phyloP scores from a whole-genome alignment of 1,284 basidiomycete genomes.

The Puccinia coronata region DNA sequence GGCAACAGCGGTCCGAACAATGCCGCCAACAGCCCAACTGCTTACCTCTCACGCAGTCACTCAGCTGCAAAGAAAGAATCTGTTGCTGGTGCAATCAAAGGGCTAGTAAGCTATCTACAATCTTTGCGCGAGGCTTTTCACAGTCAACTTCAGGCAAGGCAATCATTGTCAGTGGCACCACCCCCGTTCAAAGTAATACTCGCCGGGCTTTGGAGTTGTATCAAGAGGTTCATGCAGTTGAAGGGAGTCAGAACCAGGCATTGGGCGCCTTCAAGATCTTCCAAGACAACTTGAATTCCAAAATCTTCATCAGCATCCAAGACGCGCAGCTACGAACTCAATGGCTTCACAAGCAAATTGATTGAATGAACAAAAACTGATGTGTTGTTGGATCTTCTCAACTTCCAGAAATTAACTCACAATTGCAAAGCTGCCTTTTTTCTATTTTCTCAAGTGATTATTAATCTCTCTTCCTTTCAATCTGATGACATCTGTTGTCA shows the following conservation, averaged over 20 bases:
- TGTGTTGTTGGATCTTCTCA: not conserved
- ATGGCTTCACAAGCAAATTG: not conserved
- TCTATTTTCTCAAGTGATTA: too few species aligned
- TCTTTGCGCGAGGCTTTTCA: too few species aligned
- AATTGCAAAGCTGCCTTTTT: not conserved
- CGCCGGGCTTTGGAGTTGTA: not conserved
- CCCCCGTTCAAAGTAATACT: too few species aligned
- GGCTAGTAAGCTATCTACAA: too few species aligned
- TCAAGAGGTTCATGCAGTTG: not conserved
- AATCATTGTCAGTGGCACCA: not conserved
- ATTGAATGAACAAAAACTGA: not conserved
- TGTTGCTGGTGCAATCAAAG: too few species aligned
- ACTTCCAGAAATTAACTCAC: not conserved
- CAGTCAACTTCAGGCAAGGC: not conserved
- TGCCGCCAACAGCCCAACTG: too few species aligned
- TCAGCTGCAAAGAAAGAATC: too few species aligned
- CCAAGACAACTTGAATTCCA: not conserved
- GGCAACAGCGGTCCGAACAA: too few species aligned
- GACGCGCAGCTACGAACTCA: not conserved
- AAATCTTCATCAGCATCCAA: slow-evolving; percentile 1
- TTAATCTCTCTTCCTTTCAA: too few species aligned
- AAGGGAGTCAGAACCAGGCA: not conserved
- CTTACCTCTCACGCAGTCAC: too few species aligned
- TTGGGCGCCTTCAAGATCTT: not conserved
- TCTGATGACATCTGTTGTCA: too few species aligned